A percentile compares a stretch with the other conserved stretches of the same genome.
Conservation (phyloP, 2,329 filamentous ascomycete species). For the Metarhizium album region DNA sequence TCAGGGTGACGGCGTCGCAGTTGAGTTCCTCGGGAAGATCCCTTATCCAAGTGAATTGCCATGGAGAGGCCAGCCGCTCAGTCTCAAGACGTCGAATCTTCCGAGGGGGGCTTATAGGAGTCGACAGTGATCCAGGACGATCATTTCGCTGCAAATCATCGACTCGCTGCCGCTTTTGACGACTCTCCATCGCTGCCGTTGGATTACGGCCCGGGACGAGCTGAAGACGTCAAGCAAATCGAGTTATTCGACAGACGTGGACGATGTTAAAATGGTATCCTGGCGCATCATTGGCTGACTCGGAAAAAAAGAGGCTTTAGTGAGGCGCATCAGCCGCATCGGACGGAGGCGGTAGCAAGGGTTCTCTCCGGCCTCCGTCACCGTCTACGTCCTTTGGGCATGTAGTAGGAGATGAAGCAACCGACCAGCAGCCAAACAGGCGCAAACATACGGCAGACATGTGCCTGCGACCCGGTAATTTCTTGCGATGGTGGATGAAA, state of each 20-base stretch:
- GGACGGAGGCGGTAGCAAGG: too few species aligned
- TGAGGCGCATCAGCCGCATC: too few species aligned
- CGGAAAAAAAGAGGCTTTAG: too few species aligned
- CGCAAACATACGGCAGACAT: too few species aligned
- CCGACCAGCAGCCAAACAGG: too few species aligned
- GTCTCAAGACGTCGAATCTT: constrained; percentile 18
- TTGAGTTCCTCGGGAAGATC: constrained; percentile 52
- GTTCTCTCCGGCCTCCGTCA: too few species aligned
- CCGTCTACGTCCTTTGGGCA: too few species aligned
- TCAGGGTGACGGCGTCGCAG: constrained; percentile 51
- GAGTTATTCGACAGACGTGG: neutral
- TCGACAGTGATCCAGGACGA: constrained; percentile 17
- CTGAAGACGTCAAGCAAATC: neutral
- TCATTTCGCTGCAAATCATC: constrained; percentile 5
- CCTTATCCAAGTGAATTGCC: constrained; percentile 59
- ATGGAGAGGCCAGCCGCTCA: constrained; percentile 45
- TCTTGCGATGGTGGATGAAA: too few species aligned
- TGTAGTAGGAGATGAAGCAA: too few species aligned
- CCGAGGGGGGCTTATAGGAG: constrained; percentile 36
- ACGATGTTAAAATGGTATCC: neutral
- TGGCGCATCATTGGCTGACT: too few species aligned
- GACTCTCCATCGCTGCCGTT: constrained; percentile 17
- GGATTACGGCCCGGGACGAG: neutral
- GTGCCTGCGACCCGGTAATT: too few species aligned
- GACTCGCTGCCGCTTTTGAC: constrained; percentile 20